Conservation (phyloP, 1,284 basidiomycete genomes). For the Athelia psychrophila region DNA sequence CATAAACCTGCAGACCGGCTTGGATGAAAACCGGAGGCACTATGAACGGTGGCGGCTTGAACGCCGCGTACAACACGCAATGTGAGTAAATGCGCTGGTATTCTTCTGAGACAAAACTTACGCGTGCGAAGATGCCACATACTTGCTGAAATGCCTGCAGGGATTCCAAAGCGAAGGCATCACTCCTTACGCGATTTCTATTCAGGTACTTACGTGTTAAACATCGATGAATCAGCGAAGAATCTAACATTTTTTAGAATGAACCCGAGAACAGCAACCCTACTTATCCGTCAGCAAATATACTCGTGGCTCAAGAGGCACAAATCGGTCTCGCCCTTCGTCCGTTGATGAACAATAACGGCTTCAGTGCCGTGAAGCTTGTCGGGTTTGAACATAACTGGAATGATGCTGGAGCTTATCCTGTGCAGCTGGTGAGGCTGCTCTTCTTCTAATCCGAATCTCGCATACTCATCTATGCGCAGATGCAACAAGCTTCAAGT, state of each 20-base stretch:
- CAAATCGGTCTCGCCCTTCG: slow-evolving; percentile 44
- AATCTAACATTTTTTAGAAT: slow-evolving; percentile 24
- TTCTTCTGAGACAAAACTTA: not conserved
- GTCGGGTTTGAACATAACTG: slow-evolving; percentile 55
- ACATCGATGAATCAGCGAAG: not conserved
- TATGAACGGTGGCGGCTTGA: slow-evolving; percentile 47
- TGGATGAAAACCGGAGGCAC: slow-evolving; percentile 53
- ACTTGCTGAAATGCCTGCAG: slow-evolving; percentile 52
- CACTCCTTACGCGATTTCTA: slow-evolving; percentile 45
- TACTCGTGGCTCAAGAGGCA: slow-evolving; percentile 40
- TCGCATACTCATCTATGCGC: not conserved
- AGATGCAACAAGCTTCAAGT: slow-evolving; percentile 46
- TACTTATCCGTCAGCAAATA: slow-evolving; percentile 47
- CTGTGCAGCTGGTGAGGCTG: slow-evolving; percentile 31
- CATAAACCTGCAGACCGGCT: slow-evolving; percentile 37
- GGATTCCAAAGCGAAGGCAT: slow-evolving; percentile 48
- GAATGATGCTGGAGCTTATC: slow-evolving; percentile 45
- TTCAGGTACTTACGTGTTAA: slow-evolving; percentile 27
- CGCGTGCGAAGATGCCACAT: slow-evolving; percentile 42
- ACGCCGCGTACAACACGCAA: slow-evolving; percentile 27
- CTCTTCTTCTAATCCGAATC: not conserved
- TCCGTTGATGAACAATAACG: slow-evolving; percentile 45
- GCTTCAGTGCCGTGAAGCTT: slow-evolving; percentile 42
- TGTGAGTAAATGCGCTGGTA: slow-evolving; percentile 23
- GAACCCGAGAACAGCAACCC: slow-evolving; percentile 52